A percentile compares a stretch with the other conserved stretches of the same genome.
Conservation (phyloP, 306 rosid genomes). For the Fragaria nilgerrensis region DNA sequence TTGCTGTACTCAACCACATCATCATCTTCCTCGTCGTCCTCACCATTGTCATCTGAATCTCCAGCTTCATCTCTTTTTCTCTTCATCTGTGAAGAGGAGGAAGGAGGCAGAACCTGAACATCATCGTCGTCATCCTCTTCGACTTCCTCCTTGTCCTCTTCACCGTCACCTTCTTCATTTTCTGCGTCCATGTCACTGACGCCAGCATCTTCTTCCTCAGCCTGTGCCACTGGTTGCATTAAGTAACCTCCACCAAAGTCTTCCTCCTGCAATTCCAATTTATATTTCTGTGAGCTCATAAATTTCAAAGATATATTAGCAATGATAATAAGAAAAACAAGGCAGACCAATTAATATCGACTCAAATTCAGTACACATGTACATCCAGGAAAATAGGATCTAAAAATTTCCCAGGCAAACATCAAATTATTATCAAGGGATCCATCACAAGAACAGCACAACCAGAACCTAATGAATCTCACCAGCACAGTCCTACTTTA, state of each 20-base stretch:
- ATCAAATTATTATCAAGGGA: neutral
- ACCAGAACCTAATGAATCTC: neutral
- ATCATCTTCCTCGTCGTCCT: conserved; percentile 43
- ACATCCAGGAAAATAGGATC: conserved; percentile 7
- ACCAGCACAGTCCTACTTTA: neutral
- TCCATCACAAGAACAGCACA: neutral
- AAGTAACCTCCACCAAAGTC: conserved; percentile 76
- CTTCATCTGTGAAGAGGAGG: conserved; percentile 53
- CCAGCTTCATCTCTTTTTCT: conserved; percentile 68
- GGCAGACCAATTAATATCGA: neutral
- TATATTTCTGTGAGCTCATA: neutral
- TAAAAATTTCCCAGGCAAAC: neutral
- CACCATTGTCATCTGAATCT: conserved; percentile 36
- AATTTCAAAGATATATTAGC: neutral
- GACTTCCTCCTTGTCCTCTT: conserved; percentile 51
- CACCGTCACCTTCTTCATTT: conserved; percentile 51
- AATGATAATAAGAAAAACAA: neutral
- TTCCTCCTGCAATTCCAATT: conserved; percentile 58
- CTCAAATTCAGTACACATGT: neutral
- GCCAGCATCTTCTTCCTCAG: conserved; percentile 50
- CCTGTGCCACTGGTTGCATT: conserved; percentile 77
- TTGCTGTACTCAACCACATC: conserved; percentile 52
- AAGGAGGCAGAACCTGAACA: conserved; percentile 58
- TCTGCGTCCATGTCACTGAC: conserved; percentile 45
- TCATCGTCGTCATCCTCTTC: conserved; percentile 48